Evolutionary conservation across 768 basidiomycete genomes (phyloP), one percentile per base, ranked within the genome.

Genomic region (Xerocomus potaroensis): DNA sequence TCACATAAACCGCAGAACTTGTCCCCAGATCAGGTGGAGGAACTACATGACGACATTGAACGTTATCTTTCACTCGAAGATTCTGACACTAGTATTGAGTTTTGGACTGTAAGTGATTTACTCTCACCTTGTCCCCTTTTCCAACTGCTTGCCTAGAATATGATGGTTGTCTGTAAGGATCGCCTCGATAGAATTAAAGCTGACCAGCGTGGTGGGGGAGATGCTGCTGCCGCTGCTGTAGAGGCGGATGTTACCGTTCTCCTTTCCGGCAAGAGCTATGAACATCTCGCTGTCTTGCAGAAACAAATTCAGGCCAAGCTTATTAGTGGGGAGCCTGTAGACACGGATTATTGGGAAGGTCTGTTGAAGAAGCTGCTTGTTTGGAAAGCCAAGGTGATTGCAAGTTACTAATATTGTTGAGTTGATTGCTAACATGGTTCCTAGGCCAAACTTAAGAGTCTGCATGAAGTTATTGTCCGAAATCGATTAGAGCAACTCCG

Each of bases 261-360:
- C 34, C 76, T 99, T 21, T 77, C 82, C 8, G 90, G 88, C 30
- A 94, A 97, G 69, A 78, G 86, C 5, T 86, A 91, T 49, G 84
- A 92, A 4, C 85, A 96, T 54, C 78, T 99, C 33, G 76, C 78
- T 21, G 76, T 76, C 24, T 73, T 99, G 38, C 96, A 99, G 66
- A 77, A 79, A 47, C 84, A 84, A 60, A 84, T 98, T 10, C 91
- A 93, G 60, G 77, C 76, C 41, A 98, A 98, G 66, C 78, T 98
- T 3, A 72, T 80, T 0, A 91, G 91, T 53, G 91, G 93, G 27
- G 94, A 97, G 67, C 93, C 93, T 2, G 79, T 99, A 29, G 96
- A 99, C 67, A 88, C 83, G 10, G 96, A 99, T 65, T 99, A 98
- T 62, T 99, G 96, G 96, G 96, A 98, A 68, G 77, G 81, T 38